A percentile compares a stretch with the other conserved stretches of the same genome.
phyloP scores from a whole-genome alignment of 1,284 basidiomycete genomes.

The Ustilago shanxiensis region DNA sequence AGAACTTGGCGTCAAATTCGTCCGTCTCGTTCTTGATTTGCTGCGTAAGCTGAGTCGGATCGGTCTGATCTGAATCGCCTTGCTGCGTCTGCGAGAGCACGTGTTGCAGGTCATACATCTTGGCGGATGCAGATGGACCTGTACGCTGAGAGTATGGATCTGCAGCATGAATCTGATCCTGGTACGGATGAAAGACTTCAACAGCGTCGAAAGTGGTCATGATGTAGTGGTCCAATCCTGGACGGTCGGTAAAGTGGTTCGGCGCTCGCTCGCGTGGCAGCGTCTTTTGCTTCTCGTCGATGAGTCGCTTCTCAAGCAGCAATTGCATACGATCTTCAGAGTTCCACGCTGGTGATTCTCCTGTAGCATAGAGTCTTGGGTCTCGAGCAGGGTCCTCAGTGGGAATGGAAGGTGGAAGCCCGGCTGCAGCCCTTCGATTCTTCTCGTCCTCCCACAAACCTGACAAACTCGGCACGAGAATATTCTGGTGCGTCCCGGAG shows the following conservation, averaged over 20 bases:
- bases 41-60: conserved; percentile 47
- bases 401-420: conserved; percentile 55
- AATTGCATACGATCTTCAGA: conserved; percentile 69
- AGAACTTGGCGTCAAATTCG: conserved; percentile 66
- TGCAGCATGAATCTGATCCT: conserved; percentile 44
- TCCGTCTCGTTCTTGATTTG: conserved; percentile 36
- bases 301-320: conserved; percentile 61
- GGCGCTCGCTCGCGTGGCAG: conserved; percentile 37
- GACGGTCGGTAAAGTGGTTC: conserved; percentile 46
- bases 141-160: conserved; percentile 50
- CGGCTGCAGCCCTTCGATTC: conserved; percentile 74
- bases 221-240: conserved; percentile 76
- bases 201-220: conserved; percentile 90
- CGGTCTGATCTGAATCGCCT: conserved; percentile 46
- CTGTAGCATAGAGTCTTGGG: conserved; percentile 37
- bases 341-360: conserved; percentile 61
- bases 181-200: conserved; percentile 57
- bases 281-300: conserved; percentile 72
- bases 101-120: conserved; percentile 55
- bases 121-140: conserved; percentile 39
- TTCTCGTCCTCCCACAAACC: conserved; percentile 97
- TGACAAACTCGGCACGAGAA: conserved; percentile 86
- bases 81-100: conserved; percentile 55
- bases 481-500: conserved; percentile 72
- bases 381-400: conserved; percentile 51